Percentiles rank a stretch among this genome's conserved stretches.
phyloP scores from a whole-genome alignment of 306 rosid genomes.

The Cyamopsis tetragonoloba region DNA sequence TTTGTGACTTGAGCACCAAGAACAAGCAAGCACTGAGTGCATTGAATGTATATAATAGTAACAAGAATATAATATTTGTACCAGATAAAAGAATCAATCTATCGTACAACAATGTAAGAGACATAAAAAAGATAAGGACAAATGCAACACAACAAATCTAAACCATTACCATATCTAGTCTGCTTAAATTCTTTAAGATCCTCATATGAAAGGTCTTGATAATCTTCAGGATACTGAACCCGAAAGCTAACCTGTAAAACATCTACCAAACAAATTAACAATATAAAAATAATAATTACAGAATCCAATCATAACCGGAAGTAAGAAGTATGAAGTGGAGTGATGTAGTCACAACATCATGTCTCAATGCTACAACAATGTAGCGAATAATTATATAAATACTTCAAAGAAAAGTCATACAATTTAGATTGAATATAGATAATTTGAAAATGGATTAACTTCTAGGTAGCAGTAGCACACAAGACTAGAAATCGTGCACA shows the following conservation, averaged over 20 bases:
- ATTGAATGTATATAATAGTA: neutral
- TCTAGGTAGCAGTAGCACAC: conserved; percentile 8
- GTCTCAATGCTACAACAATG: conserved; percentile 26
- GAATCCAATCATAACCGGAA: neutral
- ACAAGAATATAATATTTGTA: neutral
- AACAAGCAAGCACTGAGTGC: neutral
- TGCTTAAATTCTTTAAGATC: conserved; percentile 96
- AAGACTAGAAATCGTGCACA: neutral
- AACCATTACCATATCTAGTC: conserved; percentile 89
- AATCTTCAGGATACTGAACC: conserved; percentile 95
- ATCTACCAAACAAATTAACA: conserved; percentile 20
- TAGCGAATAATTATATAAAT: neutral
- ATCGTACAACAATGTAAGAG: neutral
- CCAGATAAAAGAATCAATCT: neutral
- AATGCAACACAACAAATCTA: conserved; percentile 24
- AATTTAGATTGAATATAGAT: conserved; percentile 3
- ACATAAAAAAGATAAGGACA: conserved; percentile 4
- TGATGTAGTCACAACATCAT: conserved; percentile 11
- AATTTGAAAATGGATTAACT: conserved; percentile 8
- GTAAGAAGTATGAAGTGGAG: neutral
- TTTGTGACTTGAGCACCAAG: neutral
- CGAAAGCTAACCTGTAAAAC: conserved; percentile 82
- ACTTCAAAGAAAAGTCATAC: neutral
- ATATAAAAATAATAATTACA: conserved; percentile 4
- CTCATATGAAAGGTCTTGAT: conserved; percentile 85